Conservation (phyloP, 805 yeast species). For the Kluyveromyces dobzhanskii region DNA sequence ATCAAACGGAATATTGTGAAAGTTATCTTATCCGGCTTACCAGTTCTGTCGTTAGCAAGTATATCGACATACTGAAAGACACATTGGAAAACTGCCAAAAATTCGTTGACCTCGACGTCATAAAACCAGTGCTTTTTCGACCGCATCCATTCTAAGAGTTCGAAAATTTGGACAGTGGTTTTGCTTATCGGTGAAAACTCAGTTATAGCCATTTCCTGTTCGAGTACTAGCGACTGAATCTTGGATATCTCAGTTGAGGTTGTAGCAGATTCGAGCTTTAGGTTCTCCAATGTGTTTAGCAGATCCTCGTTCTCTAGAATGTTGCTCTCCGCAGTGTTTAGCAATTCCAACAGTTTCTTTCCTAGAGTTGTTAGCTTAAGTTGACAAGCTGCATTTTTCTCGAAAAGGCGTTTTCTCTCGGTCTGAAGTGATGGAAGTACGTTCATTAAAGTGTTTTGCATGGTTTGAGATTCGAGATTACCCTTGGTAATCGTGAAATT, state of each 20-base stretch:
- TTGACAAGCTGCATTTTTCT: slow-evolving; percentile 52
- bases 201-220: slow-evolving; percentile 41
- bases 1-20: slow-evolving; percentile 37
- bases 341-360: slow-evolving; percentile 43
- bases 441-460: slow-evolving; percentile 45
- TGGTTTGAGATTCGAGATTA: slow-evolving; percentile 53
- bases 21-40: slow-evolving; percentile 29
- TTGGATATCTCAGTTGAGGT: slow-evolving; percentile 47
- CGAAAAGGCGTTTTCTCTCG: slow-evolving; percentile 45
- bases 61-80: slow-evolving; percentile 19
- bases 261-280: slow-evolving; percentile 55
- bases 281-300: slow-evolving; percentile 47
- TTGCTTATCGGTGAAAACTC: slow-evolving; percentile 47
- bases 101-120: slow-evolving; percentile 44
- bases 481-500: slow-evolving; percentile 69
- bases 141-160: slow-evolving; percentile 36
- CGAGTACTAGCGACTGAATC: slow-evolving; percentile 44
- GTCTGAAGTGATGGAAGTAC: slow-evolving; percentile 61
- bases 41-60: slow-evolving; percentile 7
- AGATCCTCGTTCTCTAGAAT: slow-evolving; percentile 62
- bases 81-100: slow-evolving; percentile 28
- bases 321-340: slow-evolving; percentile 50
- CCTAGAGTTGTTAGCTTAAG: slow-evolving; percentile 50
- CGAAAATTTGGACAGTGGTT: slow-evolving; percentile 44
- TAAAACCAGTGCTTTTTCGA: slow-evolving; percentile 42